These are phyloP conservation scores for Cladosporium sp. DNA, from an alignment of 2,329 filamentous ascomycete genomes.

Conservation along the genomic window DNA sequence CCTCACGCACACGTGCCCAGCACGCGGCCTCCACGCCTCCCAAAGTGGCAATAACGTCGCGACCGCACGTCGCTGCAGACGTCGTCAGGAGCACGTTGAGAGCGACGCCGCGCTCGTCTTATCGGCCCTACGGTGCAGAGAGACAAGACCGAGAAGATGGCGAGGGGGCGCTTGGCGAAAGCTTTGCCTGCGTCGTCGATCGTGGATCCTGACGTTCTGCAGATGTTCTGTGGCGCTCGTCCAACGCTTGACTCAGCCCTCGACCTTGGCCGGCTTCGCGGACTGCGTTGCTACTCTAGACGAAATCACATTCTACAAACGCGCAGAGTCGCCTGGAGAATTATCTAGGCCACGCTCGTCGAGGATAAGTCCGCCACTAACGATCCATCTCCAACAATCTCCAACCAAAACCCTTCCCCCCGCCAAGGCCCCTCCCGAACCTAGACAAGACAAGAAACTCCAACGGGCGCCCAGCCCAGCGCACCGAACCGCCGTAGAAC, in stretches of 20 bases:
- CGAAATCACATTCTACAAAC: background rate
- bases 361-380: no score
- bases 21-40: no score
- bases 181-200: background rate
- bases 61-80: no score
- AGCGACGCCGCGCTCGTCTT: background rate
- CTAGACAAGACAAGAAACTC: background rate
- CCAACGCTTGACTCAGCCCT: background rate
- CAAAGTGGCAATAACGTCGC: no score
- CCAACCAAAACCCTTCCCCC: no score
- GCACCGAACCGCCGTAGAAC: background rate
- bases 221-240: background rate
- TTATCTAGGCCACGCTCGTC: no score
- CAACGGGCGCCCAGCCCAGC: background rate
- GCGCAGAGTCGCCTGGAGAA: no score
- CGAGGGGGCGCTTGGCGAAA: background rate
- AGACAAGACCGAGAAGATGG: background rate
- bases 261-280: background rate
- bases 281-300: background rate
- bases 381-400: background rate
- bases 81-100: no score
- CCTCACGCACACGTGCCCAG: no score
- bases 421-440: background rate
- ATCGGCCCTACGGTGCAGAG: background rate
- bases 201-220: no score